Evolutionary conservation across 139 green algal genomes (phyloP).

Genomic region (Nannochloris sp.): DNA sequence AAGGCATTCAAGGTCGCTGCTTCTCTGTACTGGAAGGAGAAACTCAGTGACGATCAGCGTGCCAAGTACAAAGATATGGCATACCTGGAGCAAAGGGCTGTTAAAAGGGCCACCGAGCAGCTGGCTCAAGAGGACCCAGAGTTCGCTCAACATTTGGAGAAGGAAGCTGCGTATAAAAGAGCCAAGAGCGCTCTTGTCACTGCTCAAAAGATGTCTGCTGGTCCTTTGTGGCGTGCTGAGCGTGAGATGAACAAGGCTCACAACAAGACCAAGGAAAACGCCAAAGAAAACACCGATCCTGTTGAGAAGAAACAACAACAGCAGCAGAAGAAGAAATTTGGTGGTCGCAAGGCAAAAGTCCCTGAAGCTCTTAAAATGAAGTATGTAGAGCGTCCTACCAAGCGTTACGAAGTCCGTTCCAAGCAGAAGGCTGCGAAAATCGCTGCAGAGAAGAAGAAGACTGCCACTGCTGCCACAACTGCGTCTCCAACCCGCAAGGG

Average conservation of each 20-base stretch:
- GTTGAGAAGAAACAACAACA: too few relatives aligned
- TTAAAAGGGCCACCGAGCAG: not conserved
- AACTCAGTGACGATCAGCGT: conserved; percentile 13
- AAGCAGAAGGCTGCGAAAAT: not conserved
- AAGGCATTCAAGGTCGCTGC: not conserved
- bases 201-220: not conserved
- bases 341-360: too few relatives aligned
- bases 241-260: not conserved
- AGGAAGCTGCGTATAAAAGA: conserved; percentile 22
- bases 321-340: too few relatives aligned
- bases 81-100: not conserved
- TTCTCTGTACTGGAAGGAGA: conserved; percentile 9
- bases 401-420: too few relatives aligned
- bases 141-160: conserved; percentile 9
- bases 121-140: conserved; percentile 5
- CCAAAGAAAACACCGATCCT: not conserved
- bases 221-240: conserved; percentile 10
- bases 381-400: too few relatives aligned
- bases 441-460: not conserved
- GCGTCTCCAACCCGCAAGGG: conserved; percentile 1
- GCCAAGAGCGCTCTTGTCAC: not conserved
- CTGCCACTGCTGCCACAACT: conserved; percentile 6
- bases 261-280: not conserved
- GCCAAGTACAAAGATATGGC: conserved; percentile 2
- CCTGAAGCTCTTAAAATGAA: too few relatives aligned